phyloP scores from a whole-genome alignment of 169 alveolate genomes.

The Cryptosporidium ubiquitum region DNA sequence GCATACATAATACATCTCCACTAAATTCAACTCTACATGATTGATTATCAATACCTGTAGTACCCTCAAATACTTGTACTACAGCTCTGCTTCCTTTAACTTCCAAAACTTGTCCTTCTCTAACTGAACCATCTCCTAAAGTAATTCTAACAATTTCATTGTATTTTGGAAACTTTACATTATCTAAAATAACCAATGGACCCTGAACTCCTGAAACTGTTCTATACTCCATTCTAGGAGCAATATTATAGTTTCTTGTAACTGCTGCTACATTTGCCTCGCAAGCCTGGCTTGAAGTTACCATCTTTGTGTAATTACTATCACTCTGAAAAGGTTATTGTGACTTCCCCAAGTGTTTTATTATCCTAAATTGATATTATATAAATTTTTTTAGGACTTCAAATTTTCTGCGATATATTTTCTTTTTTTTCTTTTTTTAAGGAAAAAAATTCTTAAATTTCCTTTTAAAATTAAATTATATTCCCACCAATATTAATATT shows the following conservation, averaged over 20 bases:
- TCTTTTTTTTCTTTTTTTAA: background rate
- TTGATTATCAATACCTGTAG: constrained; percentile 97
- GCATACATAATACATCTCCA: constrained; percentile 98
- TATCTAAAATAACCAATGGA: constrained; percentile 98
- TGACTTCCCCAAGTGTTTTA: background rate
- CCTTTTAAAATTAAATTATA: background rate
- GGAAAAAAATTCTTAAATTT: background rate
- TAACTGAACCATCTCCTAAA: constrained; percentile 96
- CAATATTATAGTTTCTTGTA: constrained; percentile 89
- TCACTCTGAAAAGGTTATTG: background rate
- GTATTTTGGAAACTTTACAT: constrained; percentile 98
- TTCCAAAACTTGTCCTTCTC: constrained; percentile 98
- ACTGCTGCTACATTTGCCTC: constrained; percentile 91
- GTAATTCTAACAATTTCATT: constrained; percentile 97
- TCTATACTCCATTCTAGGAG: constrained; percentile 96
- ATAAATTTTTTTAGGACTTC: background rate
- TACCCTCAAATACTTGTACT: constrained; percentile 99
- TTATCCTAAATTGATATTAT: background rate
- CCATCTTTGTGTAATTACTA: constrained; percentile 38
- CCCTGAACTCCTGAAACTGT: constrained; percentile 97
- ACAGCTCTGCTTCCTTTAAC: constrained; percentile 97
- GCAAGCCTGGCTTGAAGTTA: constrained; percentile 81
- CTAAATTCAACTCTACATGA: constrained; percentile 97
- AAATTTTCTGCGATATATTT: background rate
- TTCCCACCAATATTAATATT: background rate